Evolutionary conservation across 1,284 basidiomycete genomes (phyloP).

Genomic region (Trichosporon sp.): DNA sequence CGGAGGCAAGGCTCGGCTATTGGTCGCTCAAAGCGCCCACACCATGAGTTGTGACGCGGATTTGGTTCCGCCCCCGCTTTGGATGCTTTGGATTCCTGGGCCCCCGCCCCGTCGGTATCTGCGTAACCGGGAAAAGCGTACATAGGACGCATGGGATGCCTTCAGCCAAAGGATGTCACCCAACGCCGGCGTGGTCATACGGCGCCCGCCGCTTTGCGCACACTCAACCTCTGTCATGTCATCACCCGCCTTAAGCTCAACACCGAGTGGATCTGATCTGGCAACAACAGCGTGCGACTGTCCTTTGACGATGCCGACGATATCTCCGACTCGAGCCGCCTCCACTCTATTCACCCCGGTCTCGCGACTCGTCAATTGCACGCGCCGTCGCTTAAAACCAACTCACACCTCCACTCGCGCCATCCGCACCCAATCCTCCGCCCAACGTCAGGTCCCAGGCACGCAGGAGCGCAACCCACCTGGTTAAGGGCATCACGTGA

Average conservation of each 20-base stretch:
- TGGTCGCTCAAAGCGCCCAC: slow-evolving; percentile 14
- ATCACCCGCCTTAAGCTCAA: not conserved
- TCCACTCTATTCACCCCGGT: not conserved
- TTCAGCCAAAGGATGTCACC: not conserved
- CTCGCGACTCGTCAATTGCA: slow-evolving; percentile 10
- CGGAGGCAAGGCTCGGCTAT: slow-evolving; percentile 11
- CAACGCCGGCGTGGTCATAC: not conserved
- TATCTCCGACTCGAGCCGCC: not conserved
- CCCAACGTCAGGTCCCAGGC: slow-evolving; percentile 1
- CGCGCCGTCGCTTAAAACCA: slow-evolving; percentile 9
- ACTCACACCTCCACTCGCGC: not conserved
- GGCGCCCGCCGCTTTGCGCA: too few relatives aligned
- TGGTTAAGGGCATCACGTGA: not conserved
- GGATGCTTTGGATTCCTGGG: not conserved
- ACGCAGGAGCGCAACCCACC: not conserved
- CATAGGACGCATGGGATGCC: not conserved
- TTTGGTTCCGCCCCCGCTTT: not conserved
- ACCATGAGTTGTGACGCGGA: not conserved
- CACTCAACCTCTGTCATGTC: not conserved
- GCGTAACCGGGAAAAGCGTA: not conserved
- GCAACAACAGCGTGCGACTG: not conserved
- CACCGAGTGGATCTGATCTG: not conserved
- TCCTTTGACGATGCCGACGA: not conserved
- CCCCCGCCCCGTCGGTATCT: not conserved
- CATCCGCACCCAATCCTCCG: not conserved